phyloP scores from a whole-genome alignment of 805 yeast genomes.

The Cyberlindnera subsufficiens region DNA sequence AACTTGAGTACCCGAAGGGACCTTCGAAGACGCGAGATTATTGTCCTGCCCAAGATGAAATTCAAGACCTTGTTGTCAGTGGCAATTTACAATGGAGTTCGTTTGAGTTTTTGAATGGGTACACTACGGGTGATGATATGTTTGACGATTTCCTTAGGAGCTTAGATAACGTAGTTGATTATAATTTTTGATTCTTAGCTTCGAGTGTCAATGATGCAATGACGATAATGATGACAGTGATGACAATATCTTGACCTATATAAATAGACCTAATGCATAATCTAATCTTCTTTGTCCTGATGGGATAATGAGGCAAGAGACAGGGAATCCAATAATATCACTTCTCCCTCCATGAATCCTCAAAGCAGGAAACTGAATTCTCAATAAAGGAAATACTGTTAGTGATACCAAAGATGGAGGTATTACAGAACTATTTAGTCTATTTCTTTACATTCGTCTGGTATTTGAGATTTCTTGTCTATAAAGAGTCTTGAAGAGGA shows the following conservation, averaged over 20 bases:
- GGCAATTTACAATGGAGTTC: neutral
- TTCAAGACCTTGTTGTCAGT: neutral
- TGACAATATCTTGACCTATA: too few relatives aligned
- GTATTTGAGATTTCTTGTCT: slow-evolving; percentile 41
- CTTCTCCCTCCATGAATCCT: too few relatives aligned
- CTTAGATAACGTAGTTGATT: neutral
- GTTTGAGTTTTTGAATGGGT: neutral
- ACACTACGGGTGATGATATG: neutral
- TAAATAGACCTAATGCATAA: neutral
- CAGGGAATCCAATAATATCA: too few relatives aligned
- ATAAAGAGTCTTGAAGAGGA: slow-evolving; percentile 29
- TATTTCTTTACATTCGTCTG: slow-evolving; percentile 38
- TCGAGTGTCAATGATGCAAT: too few relatives aligned
- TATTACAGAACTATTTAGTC: slow-evolving; percentile 33
- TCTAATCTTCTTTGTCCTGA: neutral
- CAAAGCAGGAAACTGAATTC: slow-evolving; percentile 22
- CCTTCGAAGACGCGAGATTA: neutral
- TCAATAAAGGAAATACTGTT: slow-evolving; percentile 26
- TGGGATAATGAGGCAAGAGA: too few relatives aligned
- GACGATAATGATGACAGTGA: too few relatives aligned
- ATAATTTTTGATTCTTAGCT: too few relatives aligned
- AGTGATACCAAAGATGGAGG: slow-evolving; percentile 31
- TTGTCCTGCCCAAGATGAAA: neutral
- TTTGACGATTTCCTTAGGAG: neutral
- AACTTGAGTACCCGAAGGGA: too few relatives aligned